These are phyloP conservation scores for Schizopora paradoxa DNA, from an alignment of 1,284 basidiomycete species.

Conservation along the genomic window DNA sequence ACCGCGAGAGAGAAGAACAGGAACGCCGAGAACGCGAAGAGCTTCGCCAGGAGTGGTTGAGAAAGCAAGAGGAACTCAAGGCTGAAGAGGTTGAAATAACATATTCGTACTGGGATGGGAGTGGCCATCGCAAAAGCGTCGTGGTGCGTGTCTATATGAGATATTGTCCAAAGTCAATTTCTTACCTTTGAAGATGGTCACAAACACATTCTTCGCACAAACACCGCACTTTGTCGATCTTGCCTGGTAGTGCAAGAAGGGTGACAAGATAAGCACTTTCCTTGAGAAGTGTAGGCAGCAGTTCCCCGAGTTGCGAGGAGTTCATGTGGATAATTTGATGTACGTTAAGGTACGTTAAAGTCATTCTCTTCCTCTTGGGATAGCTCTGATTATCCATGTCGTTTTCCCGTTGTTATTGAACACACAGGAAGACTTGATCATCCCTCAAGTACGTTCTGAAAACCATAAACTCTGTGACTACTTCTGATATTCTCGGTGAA, in stretches of 20 bases:
- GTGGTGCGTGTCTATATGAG: conserved; percentile 63
- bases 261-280: conserved; percentile 87
- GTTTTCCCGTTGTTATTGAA: conserved; percentile 1
- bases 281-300: conserved; percentile 91
- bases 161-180: conserved; percentile 5
- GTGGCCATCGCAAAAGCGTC: conserved; percentile 92
- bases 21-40: conserved; percentile 87
- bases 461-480: neutral
- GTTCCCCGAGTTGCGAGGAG: conserved; percentile 85
- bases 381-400: neutral
- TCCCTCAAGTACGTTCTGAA: conserved; percentile 70
- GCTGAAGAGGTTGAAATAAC: conserved; percentile 86
- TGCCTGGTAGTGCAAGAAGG: conserved; percentile 96
- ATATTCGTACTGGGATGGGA: conserved; percentile 98
- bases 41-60: conserved; percentile 86
- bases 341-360: conserved; percentile 82
- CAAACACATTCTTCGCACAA: neutral
- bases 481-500: conserved; percentile 20
- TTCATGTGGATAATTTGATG: conserved; percentile 95
- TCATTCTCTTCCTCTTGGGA: neutral
- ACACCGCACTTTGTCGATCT: conserved; percentile 5
- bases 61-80: conserved; percentile 85
- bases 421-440: conserved; percentile 85
- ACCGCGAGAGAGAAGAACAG: conserved; percentile 90
- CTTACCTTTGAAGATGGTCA: neutral